Evolutionary conservation across 2,329 filamentous ascomycete species (phyloP).

Genomic region (Aphanocladium album): DNA sequence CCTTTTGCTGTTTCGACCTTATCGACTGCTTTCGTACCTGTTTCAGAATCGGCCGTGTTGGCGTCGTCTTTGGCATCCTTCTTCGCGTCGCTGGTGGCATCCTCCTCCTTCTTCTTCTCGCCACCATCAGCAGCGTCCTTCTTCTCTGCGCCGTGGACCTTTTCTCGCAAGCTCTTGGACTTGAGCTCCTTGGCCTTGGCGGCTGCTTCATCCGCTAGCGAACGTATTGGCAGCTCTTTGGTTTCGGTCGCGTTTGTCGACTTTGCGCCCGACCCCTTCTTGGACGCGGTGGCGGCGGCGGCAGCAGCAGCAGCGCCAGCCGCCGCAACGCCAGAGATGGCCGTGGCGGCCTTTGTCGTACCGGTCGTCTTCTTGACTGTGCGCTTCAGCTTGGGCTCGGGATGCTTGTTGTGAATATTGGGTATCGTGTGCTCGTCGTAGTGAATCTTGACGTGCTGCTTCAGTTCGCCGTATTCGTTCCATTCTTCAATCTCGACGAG

Average conservation of each 20-base stretch:
- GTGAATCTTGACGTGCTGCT: constrained; percentile 71
- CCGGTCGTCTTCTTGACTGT: constrained; percentile 29
- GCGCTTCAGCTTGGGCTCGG: constrained; percentile 31
- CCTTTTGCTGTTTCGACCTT: constrained; percentile 28
- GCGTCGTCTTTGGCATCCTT: constrained; percentile 10
- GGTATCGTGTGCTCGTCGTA: constrained; percentile 58
- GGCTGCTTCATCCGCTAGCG: constrained; percentile 61
- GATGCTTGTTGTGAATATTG: constrained; percentile 47
- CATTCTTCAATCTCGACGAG: constrained; percentile 93
- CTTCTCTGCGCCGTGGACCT: constrained; percentile 40
- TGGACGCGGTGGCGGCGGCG: constrained; percentile 21
- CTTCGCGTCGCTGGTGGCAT: neutral
- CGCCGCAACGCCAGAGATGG: constrained; percentile 21
- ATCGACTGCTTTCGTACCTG: constrained; percentile 16
- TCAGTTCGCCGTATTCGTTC: constrained; percentile 97
- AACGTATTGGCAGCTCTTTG: constrained; percentile 41
- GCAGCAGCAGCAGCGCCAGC: constrained; percentile 24
- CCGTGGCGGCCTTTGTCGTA: constrained; percentile 22
- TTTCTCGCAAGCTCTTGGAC: constrained; percentile 48
- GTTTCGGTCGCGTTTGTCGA: constrained; percentile 22
- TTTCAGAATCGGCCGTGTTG: constrained; percentile 10
- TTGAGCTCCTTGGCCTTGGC: constrained; percentile 57
- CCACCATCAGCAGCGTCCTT: constrained; percentile 28
- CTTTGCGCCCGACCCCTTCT: constrained; percentile 18
- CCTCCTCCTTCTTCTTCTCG: too few relatives aligned